Conservation (phyloP, 176 grass and related monocot species). For the Zizania latifolia region DNA sequence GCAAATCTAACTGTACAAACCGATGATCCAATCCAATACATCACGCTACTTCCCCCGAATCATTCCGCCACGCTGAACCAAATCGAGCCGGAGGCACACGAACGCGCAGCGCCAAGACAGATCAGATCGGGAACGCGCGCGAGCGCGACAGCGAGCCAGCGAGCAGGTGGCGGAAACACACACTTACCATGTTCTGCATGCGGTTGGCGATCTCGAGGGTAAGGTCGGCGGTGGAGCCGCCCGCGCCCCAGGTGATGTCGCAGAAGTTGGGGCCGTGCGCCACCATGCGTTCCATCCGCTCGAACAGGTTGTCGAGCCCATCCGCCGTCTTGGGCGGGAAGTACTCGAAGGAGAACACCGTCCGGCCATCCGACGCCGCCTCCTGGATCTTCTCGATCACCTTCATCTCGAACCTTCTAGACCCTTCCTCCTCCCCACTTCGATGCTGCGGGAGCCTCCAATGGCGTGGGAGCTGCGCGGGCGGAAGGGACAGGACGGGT, state of each 20-base stretch:
- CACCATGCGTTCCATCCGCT: conserved; percentile 92
- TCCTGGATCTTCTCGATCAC: conserved; percentile 72
- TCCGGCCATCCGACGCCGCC: conserved; percentile 47
- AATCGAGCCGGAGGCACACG: background rate
- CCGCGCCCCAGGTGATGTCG: conserved; percentile 96
- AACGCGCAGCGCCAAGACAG: background rate
- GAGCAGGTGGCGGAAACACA: background rate
- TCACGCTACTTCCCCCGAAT: background rate
- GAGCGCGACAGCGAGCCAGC: background rate
- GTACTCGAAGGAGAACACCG: conserved; percentile 88
- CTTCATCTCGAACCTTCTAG: conserved; percentile 56
- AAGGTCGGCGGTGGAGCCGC: conserved; percentile 79
- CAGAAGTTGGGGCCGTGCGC: conserved; percentile 72
- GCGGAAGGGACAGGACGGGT: background rate
- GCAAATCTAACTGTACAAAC: background rate
- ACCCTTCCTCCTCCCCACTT: background rate
- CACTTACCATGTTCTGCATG: conserved; percentile 96
- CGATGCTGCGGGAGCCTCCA: conserved; percentile 8
- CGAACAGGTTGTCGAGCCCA: conserved; percentile 84
- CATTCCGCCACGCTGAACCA: background rate
- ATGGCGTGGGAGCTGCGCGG: background rate
- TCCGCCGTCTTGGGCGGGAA: conserved; percentile 86
- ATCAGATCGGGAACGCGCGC: conserved; percentile 27
- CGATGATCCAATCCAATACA: background rate
- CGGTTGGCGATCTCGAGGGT: conserved; percentile 81